phyloP scores from a whole-genome alignment of 2,329 filamentous ascomycete species.

The Ilyonectria robusta region DNA sequence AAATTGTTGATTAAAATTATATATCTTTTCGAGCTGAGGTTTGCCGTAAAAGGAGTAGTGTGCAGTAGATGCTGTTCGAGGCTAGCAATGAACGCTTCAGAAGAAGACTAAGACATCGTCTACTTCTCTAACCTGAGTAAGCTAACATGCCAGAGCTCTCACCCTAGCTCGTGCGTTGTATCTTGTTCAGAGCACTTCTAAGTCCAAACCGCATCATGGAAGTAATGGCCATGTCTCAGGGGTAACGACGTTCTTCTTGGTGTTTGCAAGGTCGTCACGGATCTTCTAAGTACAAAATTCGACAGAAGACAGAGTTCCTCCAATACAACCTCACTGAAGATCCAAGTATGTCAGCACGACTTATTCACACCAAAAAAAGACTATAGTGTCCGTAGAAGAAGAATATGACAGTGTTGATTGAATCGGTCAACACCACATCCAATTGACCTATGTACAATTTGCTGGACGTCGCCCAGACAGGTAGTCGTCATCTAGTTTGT shows the following conservation, averaged over 20 bases:
- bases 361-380: background rate
- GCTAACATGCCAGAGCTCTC: background rate
- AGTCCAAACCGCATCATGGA: too few species aligned
- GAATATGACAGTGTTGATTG: constrained; percentile 40
- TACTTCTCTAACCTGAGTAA: background rate
- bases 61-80: background rate
- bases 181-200: background rate
- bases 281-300: background rate
- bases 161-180: background rate
- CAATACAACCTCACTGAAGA: background rate
- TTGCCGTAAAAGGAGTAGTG: background rate
- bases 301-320: too few species aligned
- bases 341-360: background rate
- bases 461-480: constrained; percentile 41
- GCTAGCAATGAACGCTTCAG: background rate
- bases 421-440: constrained; percentile 41
- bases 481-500: constrained; percentile 49
- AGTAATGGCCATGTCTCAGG: too few species aligned
- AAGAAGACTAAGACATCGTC: background rate
- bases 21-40: background rate
- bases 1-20: too few species aligned
- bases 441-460: constrained; percentile 50
- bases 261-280: background rate
- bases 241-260: background rate
- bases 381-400: constrained; percentile 29